Base-by-base conservation (phyloP, 176 grass and related monocot genomes). In the Rhynchospora pubera region DNA sequence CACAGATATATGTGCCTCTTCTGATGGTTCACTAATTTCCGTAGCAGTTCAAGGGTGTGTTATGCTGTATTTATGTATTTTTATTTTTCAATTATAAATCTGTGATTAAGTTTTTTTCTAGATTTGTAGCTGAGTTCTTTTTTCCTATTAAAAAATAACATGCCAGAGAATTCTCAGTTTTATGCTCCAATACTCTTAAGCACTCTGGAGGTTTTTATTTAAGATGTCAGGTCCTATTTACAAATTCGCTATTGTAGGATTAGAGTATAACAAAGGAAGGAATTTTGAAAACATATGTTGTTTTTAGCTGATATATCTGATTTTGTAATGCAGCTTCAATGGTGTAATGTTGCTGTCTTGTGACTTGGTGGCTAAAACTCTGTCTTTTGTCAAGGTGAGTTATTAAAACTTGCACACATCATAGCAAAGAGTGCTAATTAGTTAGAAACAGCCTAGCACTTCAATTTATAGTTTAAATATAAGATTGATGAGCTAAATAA, bases 11-110 rank as follows among this genome's bases (percentile, higher is more conserved):
- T 91, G 91, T 83, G 46, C 24, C 12, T 85, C 82, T 80, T 83
- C 50, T 91, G 86, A 95, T 85, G 83, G 89, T 74, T 93, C 55
- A 0, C 28, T 95, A 87, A 90, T 95, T 83, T 89, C 89, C 66
- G 77, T 93, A 89, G 82, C 96, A 57, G 80, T 93, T 89, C 92
- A 99, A 83, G 84, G 91, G 96, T 90, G 90, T 85, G 73, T 22
- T 88, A 59, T 46, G 68, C 5, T 80, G 19, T 16, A 28, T 6
- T 74, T 32, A 14, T n/a, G n/a, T n/a, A 59, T 82, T 77, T 76
- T 74, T 1, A 9, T 77, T 51, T 73, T 50, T 15, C 11, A 72
- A 72, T 72, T 71, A 23, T 42, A 23, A n/a, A 44, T 19, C 18
- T 23, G 5, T 1, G 8, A 5, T 53, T 28, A 22, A 7, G 5